Percentiles rank a stretch among this genome's conserved stretches.
These are phyloP conservation scores for Salisapilia sapeloensis DNA, from an alignment of 352 stramenopile genomes.

Conservation along the genomic window DNA sequence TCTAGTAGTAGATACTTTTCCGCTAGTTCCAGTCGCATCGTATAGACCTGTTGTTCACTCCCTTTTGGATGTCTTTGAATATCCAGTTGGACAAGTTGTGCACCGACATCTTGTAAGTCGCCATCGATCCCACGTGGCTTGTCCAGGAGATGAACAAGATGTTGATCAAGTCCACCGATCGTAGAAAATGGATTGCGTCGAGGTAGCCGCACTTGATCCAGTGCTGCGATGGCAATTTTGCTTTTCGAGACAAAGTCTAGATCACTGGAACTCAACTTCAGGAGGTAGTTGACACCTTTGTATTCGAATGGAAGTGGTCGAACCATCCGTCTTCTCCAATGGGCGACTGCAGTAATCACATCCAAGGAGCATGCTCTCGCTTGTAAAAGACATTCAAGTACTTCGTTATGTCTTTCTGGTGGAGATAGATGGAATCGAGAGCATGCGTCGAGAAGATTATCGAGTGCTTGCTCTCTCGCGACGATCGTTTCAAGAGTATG, in stretches of 20 bases:
- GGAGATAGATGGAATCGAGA: constrained; percentile 17
- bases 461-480: constrained; percentile 29
- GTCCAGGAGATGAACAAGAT: constrained; percentile 23
- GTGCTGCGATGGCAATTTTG: constrained; percentile 19
- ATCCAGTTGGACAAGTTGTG: constrained; percentile 34
- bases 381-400: constrained; percentile 26
- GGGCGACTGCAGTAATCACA: constrained; percentile 33
- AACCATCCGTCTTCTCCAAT: constrained; percentile 45
- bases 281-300: constrained; percentile 40
- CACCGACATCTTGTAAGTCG: constrained; percentile 8
- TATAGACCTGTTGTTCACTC: neutral
- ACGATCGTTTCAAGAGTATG: constrained; percentile 44
- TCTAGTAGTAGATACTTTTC: constrained; percentile 44
- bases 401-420: constrained; percentile 13
- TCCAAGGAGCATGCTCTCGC: constrained; percentile 28
- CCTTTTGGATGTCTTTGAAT: too few relatives aligned
- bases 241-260: constrained; percentile 63
- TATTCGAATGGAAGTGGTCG: constrained; percentile 36
- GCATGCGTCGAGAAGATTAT: constrained; percentile 26
- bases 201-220: constrained; percentile 33
- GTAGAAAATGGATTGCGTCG: constrained; percentile 59
- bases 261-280: constrained; percentile 51
- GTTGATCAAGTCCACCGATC: constrained; percentile 43
- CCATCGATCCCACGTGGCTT: neutral
- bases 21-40: constrained; percentile 8